These are phyloP conservation scores for Trypanosoma avium DNA, from an alignment of 208 protist species.

Conservation along the genomic window DNA sequence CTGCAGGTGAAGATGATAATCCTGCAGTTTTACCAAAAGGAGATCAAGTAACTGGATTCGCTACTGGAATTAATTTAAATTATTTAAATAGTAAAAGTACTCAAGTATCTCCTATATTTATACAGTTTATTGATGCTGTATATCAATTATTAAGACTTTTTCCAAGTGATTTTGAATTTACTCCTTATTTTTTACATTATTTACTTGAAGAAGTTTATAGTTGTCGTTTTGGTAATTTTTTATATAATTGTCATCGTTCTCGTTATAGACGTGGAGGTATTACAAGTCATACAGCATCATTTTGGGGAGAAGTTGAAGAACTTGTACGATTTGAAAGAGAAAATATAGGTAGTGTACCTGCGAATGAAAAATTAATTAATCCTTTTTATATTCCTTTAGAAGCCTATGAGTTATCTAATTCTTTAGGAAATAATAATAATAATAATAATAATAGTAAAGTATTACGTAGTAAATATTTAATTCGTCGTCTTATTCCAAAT, in stretches of 20 bases:
- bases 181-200: constrained; percentile 33
- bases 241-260: constrained; percentile 21
- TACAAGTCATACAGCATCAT: constrained; percentile 4
- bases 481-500: constrained; percentile 15
- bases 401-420: not conserved
- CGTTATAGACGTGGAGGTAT: constrained; percentile 1
- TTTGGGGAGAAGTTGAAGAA: constrained; percentile 20
- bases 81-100: not conserved
- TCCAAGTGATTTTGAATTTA: constrained; percentile 89
- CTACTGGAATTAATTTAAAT: constrained; percentile 9
- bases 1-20: constrained; percentile 12
- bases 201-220: constrained; percentile 33
- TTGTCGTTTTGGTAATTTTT: constrained; percentile 32
- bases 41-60: not conserved
- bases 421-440: not conserved
- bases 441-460: too few species aligned
- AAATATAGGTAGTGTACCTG: not conserved
- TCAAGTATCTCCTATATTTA: constrained; percentile 61
- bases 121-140: constrained; percentile 91
- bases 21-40: not conserved
- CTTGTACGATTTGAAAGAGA: constrained; percentile 8
- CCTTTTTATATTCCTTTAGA: constrained; percentile 18
- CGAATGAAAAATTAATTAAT: constrained; percentile 13
- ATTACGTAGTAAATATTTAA: constrained; percentile 10
- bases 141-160: constrained; percentile 78